These are phyloP conservation scores for Aspergillus asperescens DNA, from an alignment of 495 filamentous ascomycete genomes.

Conservation along the genomic window DNA sequence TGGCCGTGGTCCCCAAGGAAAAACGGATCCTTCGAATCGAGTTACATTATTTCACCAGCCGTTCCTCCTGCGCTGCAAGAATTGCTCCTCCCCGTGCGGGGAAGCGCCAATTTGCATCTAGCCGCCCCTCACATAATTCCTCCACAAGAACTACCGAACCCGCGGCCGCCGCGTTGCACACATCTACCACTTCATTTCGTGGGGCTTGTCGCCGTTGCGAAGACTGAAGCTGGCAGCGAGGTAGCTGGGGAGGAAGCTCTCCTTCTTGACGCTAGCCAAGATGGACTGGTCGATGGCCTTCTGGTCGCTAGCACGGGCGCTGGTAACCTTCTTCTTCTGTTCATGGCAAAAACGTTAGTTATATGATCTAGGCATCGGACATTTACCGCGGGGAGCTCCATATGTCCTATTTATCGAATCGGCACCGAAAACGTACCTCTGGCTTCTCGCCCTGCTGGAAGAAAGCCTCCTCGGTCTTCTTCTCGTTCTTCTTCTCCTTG, in stretches of 20 bases:
- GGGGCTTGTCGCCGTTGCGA: constrained; percentile 95
- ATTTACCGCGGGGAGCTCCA: neutral
- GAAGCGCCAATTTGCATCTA: constrained; percentile 38
- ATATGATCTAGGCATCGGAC: neutral
- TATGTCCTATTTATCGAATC: neutral
- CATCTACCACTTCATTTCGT: constrained; percentile 89
- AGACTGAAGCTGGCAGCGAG: constrained; percentile 90
- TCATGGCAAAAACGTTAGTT: constrained; percentile 22
- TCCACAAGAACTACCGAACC: constrained; percentile 47
- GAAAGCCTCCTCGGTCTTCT: constrained; percentile 92
- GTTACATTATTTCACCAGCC: constrained; percentile 42
- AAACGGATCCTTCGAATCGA: constrained; percentile 36
- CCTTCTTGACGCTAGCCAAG: constrained; percentile 90
- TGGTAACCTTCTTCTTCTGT: constrained; percentile 93
- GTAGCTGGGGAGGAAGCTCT: constrained; percentile 80
- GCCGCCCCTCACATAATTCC: constrained; percentile 42
- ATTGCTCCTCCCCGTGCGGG: constrained; percentile 10
- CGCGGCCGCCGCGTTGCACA: constrained; percentile 41
- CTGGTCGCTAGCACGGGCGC: constrained; percentile 89
- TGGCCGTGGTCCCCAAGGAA: constrained; percentile 32
- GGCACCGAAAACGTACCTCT: constrained; percentile 60
- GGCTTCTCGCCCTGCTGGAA: constrained; percentile 97
- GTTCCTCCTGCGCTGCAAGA: constrained; percentile 28
- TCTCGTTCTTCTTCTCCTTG: constrained; percentile 84
- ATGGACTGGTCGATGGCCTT: constrained; percentile 95